Conservation (phyloP, 805 yeast species). For the Starmerella floris region DNA sequence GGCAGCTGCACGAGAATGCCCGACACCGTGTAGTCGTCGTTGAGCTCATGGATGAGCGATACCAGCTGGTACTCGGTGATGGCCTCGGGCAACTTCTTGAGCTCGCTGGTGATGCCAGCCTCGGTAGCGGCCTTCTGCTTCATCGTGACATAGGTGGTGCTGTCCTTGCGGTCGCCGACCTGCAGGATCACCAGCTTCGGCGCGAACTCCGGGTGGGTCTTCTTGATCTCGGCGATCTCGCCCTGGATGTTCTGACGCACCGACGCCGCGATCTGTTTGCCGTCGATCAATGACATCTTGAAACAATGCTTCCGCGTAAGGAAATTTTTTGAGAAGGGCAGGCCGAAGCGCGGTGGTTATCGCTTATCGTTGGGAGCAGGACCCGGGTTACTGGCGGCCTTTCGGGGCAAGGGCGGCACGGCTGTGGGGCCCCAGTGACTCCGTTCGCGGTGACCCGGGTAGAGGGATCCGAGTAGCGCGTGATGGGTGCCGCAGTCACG, state of each 20-base stretch:
- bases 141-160: slow-evolving; percentile 81
- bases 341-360: too few species aligned
- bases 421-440: too few species aligned
- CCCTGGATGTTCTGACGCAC: slow-evolving; percentile 40
- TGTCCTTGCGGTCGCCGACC: slow-evolving; percentile 82
- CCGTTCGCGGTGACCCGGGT: too few species aligned
- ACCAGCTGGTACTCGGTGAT: slow-evolving; percentile 47
- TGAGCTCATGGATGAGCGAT: slow-evolving; percentile 46
- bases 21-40: slow-evolving; percentile 62
- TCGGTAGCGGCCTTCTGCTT: slow-evolving; percentile 81
- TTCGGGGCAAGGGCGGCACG: too few species aligned
- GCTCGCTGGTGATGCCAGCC: slow-evolving; percentile 58
- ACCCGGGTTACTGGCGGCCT: too few species aligned
- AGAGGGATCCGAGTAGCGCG: too few species aligned
- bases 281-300: slow-evolving; percentile 41
- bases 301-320: too few species aligned
- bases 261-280: slow-evolving; percentile 43
- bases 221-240: slow-evolving; percentile 36
- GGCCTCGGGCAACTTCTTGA: slow-evolving; percentile 50
- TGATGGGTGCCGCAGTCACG: too few species aligned
- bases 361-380: too few species aligned
- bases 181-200: slow-evolving; percentile 78
- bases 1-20: slow-evolving; percentile 89
- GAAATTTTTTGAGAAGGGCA: too few species aligned
- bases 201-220: slow-evolving; percentile 36